Evolutionary conservation across 352 stramenopile genomes (phyloP), one percentile per base, ranked within the genome.

Genomic region (Pythium apleroticum): DNA sequence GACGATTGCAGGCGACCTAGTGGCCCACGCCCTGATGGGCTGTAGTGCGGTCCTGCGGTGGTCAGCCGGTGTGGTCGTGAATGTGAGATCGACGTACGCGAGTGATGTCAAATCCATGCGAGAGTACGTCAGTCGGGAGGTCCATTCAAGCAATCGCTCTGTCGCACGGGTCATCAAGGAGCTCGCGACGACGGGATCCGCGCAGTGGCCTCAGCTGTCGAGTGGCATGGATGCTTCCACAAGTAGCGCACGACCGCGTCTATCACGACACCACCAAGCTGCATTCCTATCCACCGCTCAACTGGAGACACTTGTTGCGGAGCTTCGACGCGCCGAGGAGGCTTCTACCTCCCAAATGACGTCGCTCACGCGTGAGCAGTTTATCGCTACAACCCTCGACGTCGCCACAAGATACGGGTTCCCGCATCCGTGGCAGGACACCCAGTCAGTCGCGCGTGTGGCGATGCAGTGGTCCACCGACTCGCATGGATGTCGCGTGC

Each of bases 331-430:
- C 12, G 46, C 22, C 5, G 46, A 53, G 24, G 10, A 33, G 6
- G 33, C 33, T 12, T 39, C 33, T 39, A 10, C 28, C 28, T 17
- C 22, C n/a, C 15, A 41, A 0, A 19, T 35, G 22, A 24, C 28
- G 28, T 41, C 22, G 9, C 41, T 65, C 9, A 17, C 62, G 28
- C 62, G 20, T 14, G 62, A 86, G 5, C 64, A 71, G 20, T 81
- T 86, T 35, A 63, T 85, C 17, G 62, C 71, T 10, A 58, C 74
- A 25, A 60, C 86, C 1, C 65, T 89, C 10, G 61, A 72, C 27
- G 57, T 69, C 0, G 68, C 80, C 0, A 39, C 31, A 45, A 70
- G 74, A 12, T 19, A 73, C 52, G 31, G 35, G 14, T 86, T 88
- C 52, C 78, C 76, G 17, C 19, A 9, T 7, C 57, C 50, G 1